phyloP scores from a whole-genome alignment of 306 rosid species.

The Citrullus amarus region DNA sequence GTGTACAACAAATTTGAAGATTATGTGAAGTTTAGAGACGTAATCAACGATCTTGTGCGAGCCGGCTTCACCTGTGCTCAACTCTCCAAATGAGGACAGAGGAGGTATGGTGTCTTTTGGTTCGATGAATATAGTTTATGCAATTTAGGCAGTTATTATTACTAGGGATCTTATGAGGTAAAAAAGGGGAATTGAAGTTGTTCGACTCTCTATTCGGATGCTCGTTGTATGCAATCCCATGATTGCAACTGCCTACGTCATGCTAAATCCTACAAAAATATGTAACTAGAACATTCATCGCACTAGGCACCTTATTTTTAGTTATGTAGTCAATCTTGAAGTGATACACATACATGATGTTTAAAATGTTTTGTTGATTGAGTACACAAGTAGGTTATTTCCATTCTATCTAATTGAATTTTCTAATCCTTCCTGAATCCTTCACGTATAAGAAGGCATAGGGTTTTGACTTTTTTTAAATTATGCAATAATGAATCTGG shows the following conservation, averaged over 20 bases:
- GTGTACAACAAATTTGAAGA: constrained; percentile 75
- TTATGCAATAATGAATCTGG: neutral
- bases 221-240: neutral
- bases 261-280: neutral
- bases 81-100: constrained; percentile 46
- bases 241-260: neutral
- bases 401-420: neutral
- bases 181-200: neutral
- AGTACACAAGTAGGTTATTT: neutral
- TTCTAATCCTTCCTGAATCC: neutral
- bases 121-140: neutral
- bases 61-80: constrained; percentile 49
- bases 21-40: constrained; percentile 70
- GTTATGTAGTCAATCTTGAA: neutral
- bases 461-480: neutral
- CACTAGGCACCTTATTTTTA: neutral
- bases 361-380: neutral
- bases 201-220: neutral
- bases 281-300: neutral
- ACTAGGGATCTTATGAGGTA: neutral
- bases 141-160: neutral
- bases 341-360: neutral
- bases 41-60: constrained; percentile 50
- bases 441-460: neutral
- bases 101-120: constrained; percentile 30